Evolutionary conservation across 306 rosid species (phyloP), one percentile per base, ranked within the genome.

Genomic region (Carpinus viminea): DNA sequence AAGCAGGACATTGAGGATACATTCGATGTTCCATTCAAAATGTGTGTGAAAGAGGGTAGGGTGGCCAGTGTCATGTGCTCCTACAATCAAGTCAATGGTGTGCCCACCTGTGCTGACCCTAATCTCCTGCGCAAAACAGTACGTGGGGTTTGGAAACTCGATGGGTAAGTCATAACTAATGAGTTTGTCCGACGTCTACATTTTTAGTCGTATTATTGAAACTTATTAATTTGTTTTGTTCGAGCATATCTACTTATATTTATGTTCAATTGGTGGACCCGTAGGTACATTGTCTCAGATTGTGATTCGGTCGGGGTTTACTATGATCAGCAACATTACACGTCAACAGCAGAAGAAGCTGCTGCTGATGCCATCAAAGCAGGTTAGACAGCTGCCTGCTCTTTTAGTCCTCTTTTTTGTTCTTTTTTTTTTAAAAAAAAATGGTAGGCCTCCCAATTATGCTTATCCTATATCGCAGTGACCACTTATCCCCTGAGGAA

Each of bases 1-100:
- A 92, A 89, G 78, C 98, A 94, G 74, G 98, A 94, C 87, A 86
- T 79, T 46, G 98, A 86, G 75, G 98, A 94, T 54, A 94, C 97
- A 38, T 94, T 92, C 69, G 89, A 91, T 72, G 93, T 92, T 50
- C 98, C 98, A 45, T 94, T 94, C 60, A 87, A 91, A 59, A 94
- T 88, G 96, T 94, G 98, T 80, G 96, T 94, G 78, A 82, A 85
- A 76, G 95, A 94, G 83, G 98, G 98, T 0, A 88, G 76, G 60
- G 98, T 94, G 62, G 97, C 98, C 0, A 94, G 97, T 70, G 97
- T 94, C 0, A 94, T 92, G 97, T 94, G 97, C 74, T 94, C 97
- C 17, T 94, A 94, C 81, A 94, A 94, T 78, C 97, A 94, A 26
- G 98, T 94, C 51, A 94, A 94, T 77, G 98, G 98, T 8, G 92